Percentiles rank a stretch among this genome's conserved stretches.
These are phyloP conservation scores for Cordyceps tenuipes DNA, from an alignment of 2,329 filamentous ascomycete species.

Conservation along the genomic window DNA sequence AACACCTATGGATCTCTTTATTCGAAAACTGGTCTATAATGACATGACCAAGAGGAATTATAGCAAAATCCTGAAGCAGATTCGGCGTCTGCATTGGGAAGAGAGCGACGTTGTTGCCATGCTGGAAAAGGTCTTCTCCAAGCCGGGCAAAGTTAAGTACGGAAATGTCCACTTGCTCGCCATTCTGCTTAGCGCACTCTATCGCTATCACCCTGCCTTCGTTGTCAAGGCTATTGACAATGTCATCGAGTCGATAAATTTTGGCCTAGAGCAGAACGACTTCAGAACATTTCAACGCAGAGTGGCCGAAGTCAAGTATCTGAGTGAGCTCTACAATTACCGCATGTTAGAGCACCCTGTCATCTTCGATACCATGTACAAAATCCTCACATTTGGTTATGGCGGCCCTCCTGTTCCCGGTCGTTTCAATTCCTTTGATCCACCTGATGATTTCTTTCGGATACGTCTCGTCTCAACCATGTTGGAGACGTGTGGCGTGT, in stretches of 20 bases:
- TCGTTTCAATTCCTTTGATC: constrained; percentile 67
- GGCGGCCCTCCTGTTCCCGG: constrained; percentile 77
- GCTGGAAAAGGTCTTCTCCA: constrained; percentile 86
- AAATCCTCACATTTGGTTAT: constrained; percentile 88
- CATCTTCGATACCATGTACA: constrained; percentile 92
- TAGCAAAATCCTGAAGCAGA: constrained; percentile 86
- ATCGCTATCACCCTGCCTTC: constrained; percentile 87
- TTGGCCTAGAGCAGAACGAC: constrained; percentile 90
- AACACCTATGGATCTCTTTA: constrained; percentile 84
- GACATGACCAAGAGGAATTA: constrained; percentile 93
- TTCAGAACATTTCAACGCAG: constrained; percentile 96
- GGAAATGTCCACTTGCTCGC: constrained; percentile 92
- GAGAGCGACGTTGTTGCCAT: constrained; percentile 75
- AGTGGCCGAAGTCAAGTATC: constrained; percentile 90
- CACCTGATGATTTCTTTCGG: constrained; percentile 92
- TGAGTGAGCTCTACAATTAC: constrained; percentile 96
- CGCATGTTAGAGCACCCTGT: constrained; percentile 92
- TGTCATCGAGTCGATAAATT: constrained; percentile 75
- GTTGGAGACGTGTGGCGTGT: constrained; percentile 91
- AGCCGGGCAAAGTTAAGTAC: constrained; percentile 95
- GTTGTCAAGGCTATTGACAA: constrained; percentile 89
- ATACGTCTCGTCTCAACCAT: constrained; percentile 84
- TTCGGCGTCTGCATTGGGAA: constrained; percentile 95
- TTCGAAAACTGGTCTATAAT: constrained; percentile 85
- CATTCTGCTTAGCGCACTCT: constrained; percentile 78